phyloP scores from a whole-genome alignment of 2,329 filamentous ascomycete species.

The Nigrospora oryzae region DNA sequence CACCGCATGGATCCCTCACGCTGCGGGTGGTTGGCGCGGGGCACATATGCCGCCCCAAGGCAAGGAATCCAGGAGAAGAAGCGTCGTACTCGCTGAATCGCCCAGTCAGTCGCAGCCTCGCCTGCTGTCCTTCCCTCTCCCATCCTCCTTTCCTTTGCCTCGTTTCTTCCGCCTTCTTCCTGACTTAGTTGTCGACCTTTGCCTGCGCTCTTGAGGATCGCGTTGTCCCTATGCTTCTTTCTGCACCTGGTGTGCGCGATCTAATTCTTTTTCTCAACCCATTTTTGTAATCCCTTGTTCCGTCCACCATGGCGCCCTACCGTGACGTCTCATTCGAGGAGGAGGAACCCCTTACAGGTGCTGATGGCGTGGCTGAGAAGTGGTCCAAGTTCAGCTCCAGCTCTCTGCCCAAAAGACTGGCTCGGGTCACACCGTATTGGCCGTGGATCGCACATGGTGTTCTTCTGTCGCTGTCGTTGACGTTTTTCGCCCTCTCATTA shows the following conservation, averaged over 20 bases:
- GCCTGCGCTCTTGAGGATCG: too few species aligned
- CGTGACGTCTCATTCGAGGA: constrained; percentile 26
- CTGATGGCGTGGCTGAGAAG: constrained; percentile 14
- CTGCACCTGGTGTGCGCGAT: constrained; percentile 20
- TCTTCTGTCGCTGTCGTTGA: constrained; percentile 28
- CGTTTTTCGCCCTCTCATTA: constrained; percentile 30
- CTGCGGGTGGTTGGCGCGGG: too few species aligned
- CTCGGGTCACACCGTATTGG: constrained; percentile 22
- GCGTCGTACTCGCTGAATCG: too few species aligned
- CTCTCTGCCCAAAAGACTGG: constrained; percentile 8
- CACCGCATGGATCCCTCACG: too few species aligned
- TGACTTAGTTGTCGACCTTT: too few species aligned
- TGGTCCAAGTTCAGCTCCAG: constrained; percentile 8
- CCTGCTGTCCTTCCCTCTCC: too few species aligned
- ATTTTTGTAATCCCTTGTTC: constrained; percentile 4
- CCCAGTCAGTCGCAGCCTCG: too few species aligned
- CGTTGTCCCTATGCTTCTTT: constrained; percentile 2
- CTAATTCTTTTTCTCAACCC: background rate
- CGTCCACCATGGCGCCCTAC: constrained; percentile 22
- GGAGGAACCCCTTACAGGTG: constrained; percentile 23
- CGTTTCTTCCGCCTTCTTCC: too few species aligned
- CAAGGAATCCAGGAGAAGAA: too few species aligned
- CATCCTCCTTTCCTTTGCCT: too few species aligned
- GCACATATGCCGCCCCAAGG: too few species aligned
- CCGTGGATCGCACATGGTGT: constrained; percentile 29